These are phyloP conservation scores for Botryobasidium botryosum DNA, from an alignment of 768 basidiomycete genomes.

Conservation along the genomic window DNA sequence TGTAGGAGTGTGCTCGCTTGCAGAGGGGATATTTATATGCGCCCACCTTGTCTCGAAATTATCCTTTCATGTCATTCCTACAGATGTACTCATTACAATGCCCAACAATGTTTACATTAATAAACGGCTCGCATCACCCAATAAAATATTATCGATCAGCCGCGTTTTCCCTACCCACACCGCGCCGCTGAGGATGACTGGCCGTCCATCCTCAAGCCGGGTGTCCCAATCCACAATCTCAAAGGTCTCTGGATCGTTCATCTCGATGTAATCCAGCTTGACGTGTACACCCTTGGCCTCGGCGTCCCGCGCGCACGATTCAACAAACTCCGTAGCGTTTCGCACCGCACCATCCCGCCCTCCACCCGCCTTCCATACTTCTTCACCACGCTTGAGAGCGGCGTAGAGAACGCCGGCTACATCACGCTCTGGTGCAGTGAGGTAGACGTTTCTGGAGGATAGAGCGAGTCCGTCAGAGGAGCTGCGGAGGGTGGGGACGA, in stretches of 20 bases:
- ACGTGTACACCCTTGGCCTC: slow-evolving; percentile 30
- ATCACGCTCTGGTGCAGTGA: slow-evolving; percentile 42
- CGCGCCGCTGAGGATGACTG: slow-evolving; percentile 71
- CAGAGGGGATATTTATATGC: too few relatives aligned
- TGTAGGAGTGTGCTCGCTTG: too few relatives aligned
- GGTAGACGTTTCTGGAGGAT: slow-evolving; percentile 81
- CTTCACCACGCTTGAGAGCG: slow-evolving; percentile 44
- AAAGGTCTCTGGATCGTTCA: slow-evolving; percentile 71
- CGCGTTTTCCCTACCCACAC: slow-evolving; percentile 74
- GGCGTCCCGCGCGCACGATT: slow-evolving; percentile 3
- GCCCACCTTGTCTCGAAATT: too few relatives aligned
- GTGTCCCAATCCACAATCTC: slow-evolving; percentile 30
- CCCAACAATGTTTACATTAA: not conserved
- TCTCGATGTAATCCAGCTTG: slow-evolving; percentile 67
- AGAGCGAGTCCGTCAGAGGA: slow-evolving; percentile 58
- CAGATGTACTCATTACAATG: too few relatives aligned
- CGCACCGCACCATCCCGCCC: slow-evolving; percentile 14
- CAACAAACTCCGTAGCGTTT: slow-evolving; percentile 12
- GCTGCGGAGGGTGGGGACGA: slow-evolving; percentile 66
- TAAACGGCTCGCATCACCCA: slow-evolving; percentile 29
- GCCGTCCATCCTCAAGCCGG: slow-evolving; percentile 16
- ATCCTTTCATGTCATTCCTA: too few relatives aligned
- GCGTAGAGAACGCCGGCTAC: slow-evolving; percentile 47
- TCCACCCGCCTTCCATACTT: slow-evolving; percentile 35
- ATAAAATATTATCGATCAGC: slow-evolving; percentile 81